Base-by-base conservation (phyloP, 1,284 basidiomycete genomes). In the Austroboletus rostrupii region DNA sequence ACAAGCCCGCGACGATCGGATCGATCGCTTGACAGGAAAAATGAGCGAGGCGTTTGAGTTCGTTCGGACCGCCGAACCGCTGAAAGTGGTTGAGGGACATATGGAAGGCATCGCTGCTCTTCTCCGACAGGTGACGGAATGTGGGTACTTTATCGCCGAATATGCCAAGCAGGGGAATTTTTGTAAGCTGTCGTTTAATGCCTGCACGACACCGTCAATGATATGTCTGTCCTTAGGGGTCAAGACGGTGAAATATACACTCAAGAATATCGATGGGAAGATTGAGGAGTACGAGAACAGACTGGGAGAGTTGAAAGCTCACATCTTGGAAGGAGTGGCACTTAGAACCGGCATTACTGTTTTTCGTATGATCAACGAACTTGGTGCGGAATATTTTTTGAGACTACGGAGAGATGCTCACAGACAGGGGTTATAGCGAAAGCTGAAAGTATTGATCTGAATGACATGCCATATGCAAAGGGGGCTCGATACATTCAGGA, bases 301-400 rank as follows among this genome's bases (percentile, higher is more conserved):
- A 16, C 33, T 35, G 9, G 33, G n/a, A 16, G 14, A 35, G 16
- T 16, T 35, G 33, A 35, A 35, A 16, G n/a, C 14, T 5, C 10
- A 16, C 33, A 12, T 35, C n/a, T 35, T 35, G 33, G 16, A 35
- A 12, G 33, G 33, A 6, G 16, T 35, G 10, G 8, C 33, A 12
- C 10, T 35, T 9, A 9, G n/a, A 16, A 12, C 33, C 5, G 33
- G 33, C 16, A 35, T 35, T 35, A 35, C 5, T 5, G 20, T 21
- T 31, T 23, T 19, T 45, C 20, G 26, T 5, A 45, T 50, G n/a
- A 16, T 44, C 33, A 51, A n/a, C n/a, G n/a, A n/a, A n/a, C n/a
- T n/a, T n/a, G n/a, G n/a, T n/a, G n/a, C n/a, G n/a, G n/a, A n/a
- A n/a, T n/a, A n/a, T n/a, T n/a, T n/a, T n/a, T n/a, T n/a, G n/a